A percentile compares a stretch with the other conserved stretches of the same genome.
Conservation (phyloP, 345 rosid genomes). For the Excoecaria cochinchinensis region DNA sequence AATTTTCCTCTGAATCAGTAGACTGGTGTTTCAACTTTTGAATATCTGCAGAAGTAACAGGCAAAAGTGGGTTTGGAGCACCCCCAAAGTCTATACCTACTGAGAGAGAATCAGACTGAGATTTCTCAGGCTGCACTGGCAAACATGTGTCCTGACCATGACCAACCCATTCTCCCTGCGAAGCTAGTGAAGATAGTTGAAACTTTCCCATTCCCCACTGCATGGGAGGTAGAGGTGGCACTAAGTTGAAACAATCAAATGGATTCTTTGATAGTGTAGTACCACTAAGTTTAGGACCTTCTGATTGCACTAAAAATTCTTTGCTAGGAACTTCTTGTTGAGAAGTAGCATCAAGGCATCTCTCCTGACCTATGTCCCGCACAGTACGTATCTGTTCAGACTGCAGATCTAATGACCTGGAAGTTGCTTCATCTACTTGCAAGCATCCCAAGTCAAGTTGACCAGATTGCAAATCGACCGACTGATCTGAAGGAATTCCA, state of each 20-base stretch:
- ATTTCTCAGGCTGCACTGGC: conserved; percentile 31
- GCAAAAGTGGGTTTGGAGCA: conserved; percentile 28
- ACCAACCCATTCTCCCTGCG: conserved; percentile 36
- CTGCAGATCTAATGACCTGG: conserved; percentile 24
- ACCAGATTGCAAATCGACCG: conserved; percentile 33
- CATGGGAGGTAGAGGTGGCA: conserved; percentile 91
- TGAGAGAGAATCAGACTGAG: conserved; percentile 31
- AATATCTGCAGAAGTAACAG: conserved; percentile 3
- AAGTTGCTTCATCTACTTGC: conserved; percentile 34
- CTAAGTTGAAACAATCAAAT: too few species aligned
- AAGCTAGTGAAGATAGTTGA: conserved; percentile 40
- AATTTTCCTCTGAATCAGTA: conserved; percentile 31
- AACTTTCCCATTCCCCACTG: conserved; percentile 77
- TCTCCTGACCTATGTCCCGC: conserved; percentile 24
- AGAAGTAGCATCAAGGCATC: conserved; percentile 19
- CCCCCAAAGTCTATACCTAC: conserved; percentile 24
- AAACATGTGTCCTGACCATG: conserved; percentile 32
- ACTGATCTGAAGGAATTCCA: conserved; percentile 8
- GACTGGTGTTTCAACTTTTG: conserved; percentile 15
- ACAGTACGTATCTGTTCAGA: conserved; percentile 20
- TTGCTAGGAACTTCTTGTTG: conserved; percentile 27
- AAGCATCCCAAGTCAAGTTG: conserved; percentile 15
- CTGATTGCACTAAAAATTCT: conserved; percentile 32
- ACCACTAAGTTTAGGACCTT: conserved; percentile 23
- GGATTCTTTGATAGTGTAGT: conserved; percentile 32